These are phyloP conservation scores for Mentha longifolia DNA, from an alignment of 257 asterid genomes.

Conservation along the genomic window DNA sequence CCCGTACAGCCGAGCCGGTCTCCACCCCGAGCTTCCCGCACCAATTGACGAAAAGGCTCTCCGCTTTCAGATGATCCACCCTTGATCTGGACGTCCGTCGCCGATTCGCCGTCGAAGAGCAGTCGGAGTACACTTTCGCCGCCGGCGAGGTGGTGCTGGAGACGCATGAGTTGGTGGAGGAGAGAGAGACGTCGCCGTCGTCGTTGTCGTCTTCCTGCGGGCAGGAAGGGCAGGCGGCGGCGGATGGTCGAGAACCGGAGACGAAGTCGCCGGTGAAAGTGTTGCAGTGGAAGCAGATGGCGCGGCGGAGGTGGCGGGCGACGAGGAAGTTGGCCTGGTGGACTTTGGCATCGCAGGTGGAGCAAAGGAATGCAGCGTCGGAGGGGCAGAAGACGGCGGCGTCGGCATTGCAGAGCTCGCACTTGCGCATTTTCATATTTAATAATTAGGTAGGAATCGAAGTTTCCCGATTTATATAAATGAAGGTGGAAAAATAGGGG, in stretches of 20 bases:
- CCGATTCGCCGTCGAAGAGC: conserved; percentile 15
- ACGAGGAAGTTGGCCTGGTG: conserved; percentile 71
- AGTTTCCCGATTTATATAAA: too few relatives aligned
- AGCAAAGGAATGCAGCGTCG: conserved; percentile 66
- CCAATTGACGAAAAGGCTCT: conserved; percentile 58
- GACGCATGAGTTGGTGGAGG: conserved; percentile 41
- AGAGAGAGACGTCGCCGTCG: conserved; percentile 30
- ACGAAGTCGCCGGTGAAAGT: conserved; percentile 28
- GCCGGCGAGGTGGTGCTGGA: conserved; percentile 46
- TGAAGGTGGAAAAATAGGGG: too few relatives aligned
- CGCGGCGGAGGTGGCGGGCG: conserved; percentile 59
- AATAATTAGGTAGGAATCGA: too few relatives aligned
- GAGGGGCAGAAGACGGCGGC: conserved; percentile 60
- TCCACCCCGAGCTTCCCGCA: conserved; percentile 44
- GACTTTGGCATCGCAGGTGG: conserved; percentile 53
- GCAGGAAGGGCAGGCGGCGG: conserved; percentile 37
- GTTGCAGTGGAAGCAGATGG: conserved; percentile 42
- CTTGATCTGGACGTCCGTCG: conserved; percentile 16
- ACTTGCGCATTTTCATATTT: conserved; percentile 35
- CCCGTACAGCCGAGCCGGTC: conserved; percentile 29
- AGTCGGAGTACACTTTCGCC: conserved; percentile 30
- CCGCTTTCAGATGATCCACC: conserved; percentile 32
- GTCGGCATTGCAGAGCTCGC: conserved; percentile 55
- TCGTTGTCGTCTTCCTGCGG: background rate
- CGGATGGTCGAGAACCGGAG: conserved; percentile 9